A percentile compares a stretch with the other conserved stretches of the same genome.
Evolutionary conservation across 768 basidiomycete species (phyloP).

Genomic region (Lactifluus subvellereus): DNA sequence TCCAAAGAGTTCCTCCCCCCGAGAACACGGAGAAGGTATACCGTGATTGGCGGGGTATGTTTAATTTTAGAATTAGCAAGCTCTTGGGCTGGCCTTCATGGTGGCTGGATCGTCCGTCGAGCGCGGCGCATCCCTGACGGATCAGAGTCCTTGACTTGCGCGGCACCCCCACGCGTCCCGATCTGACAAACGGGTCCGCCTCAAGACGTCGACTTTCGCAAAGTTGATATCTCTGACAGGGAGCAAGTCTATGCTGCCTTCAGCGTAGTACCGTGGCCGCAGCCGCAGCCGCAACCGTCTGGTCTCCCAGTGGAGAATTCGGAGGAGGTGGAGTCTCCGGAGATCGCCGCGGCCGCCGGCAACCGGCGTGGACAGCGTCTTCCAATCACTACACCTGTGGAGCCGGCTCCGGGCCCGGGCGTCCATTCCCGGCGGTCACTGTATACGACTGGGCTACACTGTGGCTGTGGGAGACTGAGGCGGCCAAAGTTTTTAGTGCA

Average conservation of each 20-base stretch:
- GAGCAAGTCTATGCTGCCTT: conserved; percentile 56
- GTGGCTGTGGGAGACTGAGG: conserved; percentile 75
- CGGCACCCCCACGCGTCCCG: conserved; percentile 46
- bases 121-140: conserved; percentile 57
- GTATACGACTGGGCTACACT: no score
- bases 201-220: conserved; percentile 49
- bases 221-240: conserved; percentile 53
- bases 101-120: conserved; percentile 68
- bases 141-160: conserved; percentile 67
- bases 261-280: conserved; percentile 55
- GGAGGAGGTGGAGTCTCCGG: conserved; percentile 26
- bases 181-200: conserved; percentile 51
- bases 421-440: no score
- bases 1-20: conserved; percentile 49
- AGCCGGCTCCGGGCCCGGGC: no score
- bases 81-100: conserved; percentile 57
- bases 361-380: conserved; percentile 47
- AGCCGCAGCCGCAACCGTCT: conserved; percentile 32
- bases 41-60: conserved; percentile 69
- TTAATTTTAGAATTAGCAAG: not conserved
- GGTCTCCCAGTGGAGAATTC: conserved; percentile 22
- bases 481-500: conserved; percentile 55
- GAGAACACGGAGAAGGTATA: conserved; percentile 68
- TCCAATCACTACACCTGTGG: conserved; percentile 64
- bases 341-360: conserved; percentile 56